phyloP scores from a whole-genome alignment of 2,329 filamentous ascomycete genomes.

The Fusarium sororula region DNA sequence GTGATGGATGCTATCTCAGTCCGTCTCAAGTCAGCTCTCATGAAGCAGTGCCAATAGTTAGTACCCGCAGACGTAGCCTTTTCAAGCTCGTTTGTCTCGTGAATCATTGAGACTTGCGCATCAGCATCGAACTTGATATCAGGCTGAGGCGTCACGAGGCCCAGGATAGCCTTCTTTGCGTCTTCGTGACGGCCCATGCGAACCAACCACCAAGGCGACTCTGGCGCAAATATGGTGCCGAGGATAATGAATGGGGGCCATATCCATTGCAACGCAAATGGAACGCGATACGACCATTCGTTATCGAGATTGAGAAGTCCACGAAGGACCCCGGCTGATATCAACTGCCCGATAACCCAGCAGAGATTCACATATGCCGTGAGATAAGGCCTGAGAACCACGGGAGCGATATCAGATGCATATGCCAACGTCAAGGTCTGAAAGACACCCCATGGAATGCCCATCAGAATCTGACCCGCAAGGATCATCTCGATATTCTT shows the following conservation, averaged over 20 bases:
- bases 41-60: conserved; percentile 59
- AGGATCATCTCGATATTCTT: conserved; percentile 62
- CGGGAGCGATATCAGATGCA: conserved; percentile 73
- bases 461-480: conserved; percentile 65
- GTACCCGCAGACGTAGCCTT: conserved; percentile 51
- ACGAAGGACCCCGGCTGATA: conserved; percentile 54
- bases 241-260: conserved; percentile 57
- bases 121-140: conserved; percentile 35
- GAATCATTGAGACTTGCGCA: conserved; percentile 32
- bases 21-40: conserved; percentile 54
- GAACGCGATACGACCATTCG: conserved; percentile 59
- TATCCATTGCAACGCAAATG: conserved; percentile 59
- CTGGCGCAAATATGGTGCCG: conserved; percentile 55
- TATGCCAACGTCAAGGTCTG: conserved; percentile 67
- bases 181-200: conserved; percentile 25
- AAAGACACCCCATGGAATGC: conserved; percentile 64
- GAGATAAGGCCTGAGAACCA: conserved; percentile 59
- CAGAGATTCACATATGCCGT: conserved; percentile 60
- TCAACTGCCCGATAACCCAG: conserved; percentile 59
- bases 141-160: conserved; percentile 39
- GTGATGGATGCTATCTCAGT: conserved; percentile 58
- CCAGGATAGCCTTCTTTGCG: conserved; percentile 26
- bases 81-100: conserved; percentile 56
- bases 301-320: conserved; percentile 50
- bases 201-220: conserved; percentile 62